phyloP scores from a whole-genome alignment of 139 green algal genomes.

The Volvox reticuliferus region DNA sequence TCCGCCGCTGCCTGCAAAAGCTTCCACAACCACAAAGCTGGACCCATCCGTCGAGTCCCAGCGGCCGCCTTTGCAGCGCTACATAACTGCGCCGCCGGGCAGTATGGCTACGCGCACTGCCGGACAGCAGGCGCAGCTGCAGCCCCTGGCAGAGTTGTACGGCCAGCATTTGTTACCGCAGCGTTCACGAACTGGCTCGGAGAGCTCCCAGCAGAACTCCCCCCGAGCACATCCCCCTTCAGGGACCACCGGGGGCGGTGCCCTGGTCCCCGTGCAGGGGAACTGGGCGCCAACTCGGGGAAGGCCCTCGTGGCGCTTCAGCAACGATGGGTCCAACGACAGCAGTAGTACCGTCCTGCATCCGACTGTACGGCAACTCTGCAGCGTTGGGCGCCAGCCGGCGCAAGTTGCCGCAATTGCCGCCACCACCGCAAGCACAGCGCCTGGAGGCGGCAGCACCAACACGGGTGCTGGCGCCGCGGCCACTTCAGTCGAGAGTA shows the following conservation, averaged over 20 bases:
- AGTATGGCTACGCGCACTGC: not conserved
- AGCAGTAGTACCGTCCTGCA: not conserved
- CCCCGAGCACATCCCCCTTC: not conserved
- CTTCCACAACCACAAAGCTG: not conserved
- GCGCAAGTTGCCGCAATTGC: not conserved
- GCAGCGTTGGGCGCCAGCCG: not conserved
- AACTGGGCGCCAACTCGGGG: not conserved
- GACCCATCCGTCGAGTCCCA: not conserved
- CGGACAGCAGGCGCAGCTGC: conserved; percentile 8
- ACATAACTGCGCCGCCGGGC: conserved; percentile 23
- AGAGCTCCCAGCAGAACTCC: not conserved
- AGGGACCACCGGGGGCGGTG: not conserved
- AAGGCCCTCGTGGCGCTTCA: not conserved
- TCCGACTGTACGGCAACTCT: not conserved
- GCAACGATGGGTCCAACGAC: not conserved
- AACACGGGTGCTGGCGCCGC: no score
- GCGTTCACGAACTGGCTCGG: conserved; percentile 10
- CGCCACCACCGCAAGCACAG: not conserved
- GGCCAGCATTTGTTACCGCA: conserved; percentile 19
- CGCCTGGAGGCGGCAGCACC: no score
- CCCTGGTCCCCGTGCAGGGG: not conserved
- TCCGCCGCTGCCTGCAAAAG: not conserved
- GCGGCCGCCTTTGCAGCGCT: conserved; percentile 19
- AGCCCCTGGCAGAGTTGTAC: conserved; percentile 17
- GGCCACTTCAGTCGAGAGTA: not conserved